Conservation (phyloP, 371 early-diverging fungal genomes). For the Mucor lusitanicus region DNA sequence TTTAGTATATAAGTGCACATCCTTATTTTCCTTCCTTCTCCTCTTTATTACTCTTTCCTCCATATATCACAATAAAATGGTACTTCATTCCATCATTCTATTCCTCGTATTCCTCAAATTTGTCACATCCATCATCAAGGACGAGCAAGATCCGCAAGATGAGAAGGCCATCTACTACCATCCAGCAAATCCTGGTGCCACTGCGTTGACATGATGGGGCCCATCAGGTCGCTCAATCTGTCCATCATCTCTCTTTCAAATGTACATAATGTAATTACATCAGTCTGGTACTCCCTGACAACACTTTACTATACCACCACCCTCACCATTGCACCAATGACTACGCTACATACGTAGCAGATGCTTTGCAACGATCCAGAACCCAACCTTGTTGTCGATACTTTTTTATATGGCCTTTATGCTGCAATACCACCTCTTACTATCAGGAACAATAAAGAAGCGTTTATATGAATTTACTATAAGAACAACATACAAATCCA, state of each 20-base stretch:
- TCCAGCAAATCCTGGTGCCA: background rate
- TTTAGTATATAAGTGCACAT: background rate
- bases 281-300: background rate
- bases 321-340: background rate
- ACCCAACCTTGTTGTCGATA: background rate
- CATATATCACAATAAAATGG: background rate
- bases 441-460: background rate
- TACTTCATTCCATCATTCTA: constrained; percentile 16
- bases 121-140: constrained; percentile 10
- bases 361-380: background rate
- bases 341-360: background rate
- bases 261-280: constrained; percentile 1
- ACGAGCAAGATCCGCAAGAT: constrained; percentile 9
- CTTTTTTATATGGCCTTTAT: background rate
- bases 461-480: background rate
- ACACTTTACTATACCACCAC: background rate
- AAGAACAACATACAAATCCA: background rate
- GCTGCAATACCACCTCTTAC: background rate
- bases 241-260: background rate
- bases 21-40: background rate
- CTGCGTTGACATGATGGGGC: constrained; percentile 1
- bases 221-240: background rate
- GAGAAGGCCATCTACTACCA: constrained; percentile 7
- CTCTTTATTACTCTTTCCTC: background rate
- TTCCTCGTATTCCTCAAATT: constrained; percentile 20